A percentile compares a stretch with the other conserved stretches of the same genome.
Conservation (phyloP, 1,284 basidiomycete genomes). For the Cryptococcus depauperatus region DNA sequence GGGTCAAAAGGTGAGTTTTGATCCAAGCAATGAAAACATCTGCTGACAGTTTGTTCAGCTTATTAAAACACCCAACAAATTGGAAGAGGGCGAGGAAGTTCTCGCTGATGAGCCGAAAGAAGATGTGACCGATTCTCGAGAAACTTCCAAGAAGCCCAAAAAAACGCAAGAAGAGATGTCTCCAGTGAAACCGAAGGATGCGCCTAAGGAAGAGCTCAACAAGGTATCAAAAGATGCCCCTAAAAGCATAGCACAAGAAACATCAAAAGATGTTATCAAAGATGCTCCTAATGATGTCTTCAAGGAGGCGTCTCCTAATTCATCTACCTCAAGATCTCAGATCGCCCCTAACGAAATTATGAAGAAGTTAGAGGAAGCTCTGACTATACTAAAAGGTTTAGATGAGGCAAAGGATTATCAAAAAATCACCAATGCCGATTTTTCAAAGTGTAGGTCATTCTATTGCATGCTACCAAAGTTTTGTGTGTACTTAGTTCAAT, state of each 20-base stretch:
- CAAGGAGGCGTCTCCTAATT: no score
- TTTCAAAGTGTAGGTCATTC: slow-evolving; percentile 36
- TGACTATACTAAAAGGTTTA: slow-evolving; percentile 31
- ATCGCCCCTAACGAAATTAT: slow-evolving; percentile 16
- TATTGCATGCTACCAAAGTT: no score
- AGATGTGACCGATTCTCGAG: no score
- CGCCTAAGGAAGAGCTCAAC: background rate
- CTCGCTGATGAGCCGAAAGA: background rate
- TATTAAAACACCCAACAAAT: no score
- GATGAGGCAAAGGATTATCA: slow-evolving; percentile 31
- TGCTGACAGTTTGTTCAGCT: no score
- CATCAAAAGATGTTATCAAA: no score
- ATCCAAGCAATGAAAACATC: no score
- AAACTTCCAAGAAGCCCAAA: background rate
- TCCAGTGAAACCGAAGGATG: background rate
- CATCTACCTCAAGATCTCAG: no score
- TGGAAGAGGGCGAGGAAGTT: background rate
- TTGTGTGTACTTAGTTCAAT: no score
- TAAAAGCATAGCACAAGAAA: no score
- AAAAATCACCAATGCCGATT: slow-evolving; percentile 40
- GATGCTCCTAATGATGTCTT: no score
- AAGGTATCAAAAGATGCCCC: slow-evolving; percentile 10
- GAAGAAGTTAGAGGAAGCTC: slow-evolving; percentile 31
- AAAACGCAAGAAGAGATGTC: background rate
- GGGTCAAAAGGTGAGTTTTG: no score